Base-by-base conservation (phyloP, 1,139 yeast genomes). In the Blastobotrys proliferans region DNA sequence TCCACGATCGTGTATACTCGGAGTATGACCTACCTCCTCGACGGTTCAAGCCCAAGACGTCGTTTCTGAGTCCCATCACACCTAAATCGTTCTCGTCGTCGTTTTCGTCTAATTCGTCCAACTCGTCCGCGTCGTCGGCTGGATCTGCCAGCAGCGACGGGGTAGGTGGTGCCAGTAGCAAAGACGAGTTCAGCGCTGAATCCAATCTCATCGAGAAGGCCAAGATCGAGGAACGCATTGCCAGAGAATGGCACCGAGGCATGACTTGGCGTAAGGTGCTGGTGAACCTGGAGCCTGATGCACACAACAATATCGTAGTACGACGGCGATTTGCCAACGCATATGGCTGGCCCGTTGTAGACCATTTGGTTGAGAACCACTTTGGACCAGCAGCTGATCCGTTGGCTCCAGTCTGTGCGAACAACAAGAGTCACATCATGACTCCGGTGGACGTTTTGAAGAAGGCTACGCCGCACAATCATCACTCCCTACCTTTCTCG, bases 331-430 rank as follows among this genome's bases (percentile, higher is more conserved):
- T 86, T 68, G 81, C 95, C 9, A 92, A 92, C 67, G 95, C 97
- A 0, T 88, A 83, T 64, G 99, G 99, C 1, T 90, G 97, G 96
- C 88, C 86, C 0, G 96, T 88, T 0, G 73, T 92, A 27, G 85
- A 83, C 41, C 97, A 92, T 63, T 56, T 92, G 50, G 85, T 83
- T 1, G 65, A 72, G 14, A 73, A 77, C 44, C 94, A 84, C 63
- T 85, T 85, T 59, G 40, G 43, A 4, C 11, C 14, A 11, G 24
- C 3, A 5, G 37, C 28, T 11, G 21, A 26, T 14, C 31, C n/a
- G n/a, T n/a, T n/a, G n/a, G n/a, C n/a, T n/a, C 26, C 18, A 32
- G 14, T 26, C 29, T 6, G 29, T 20, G 21, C 29, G 31, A 8
- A 14, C 32, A 3, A 17, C 40, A 10, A 16, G 33, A 11, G 14